Evolutionary conservation across 2,329 filamentous ascomycete genomes (phyloP).

Genomic region (Macroventuria anomochaeta): DNA sequence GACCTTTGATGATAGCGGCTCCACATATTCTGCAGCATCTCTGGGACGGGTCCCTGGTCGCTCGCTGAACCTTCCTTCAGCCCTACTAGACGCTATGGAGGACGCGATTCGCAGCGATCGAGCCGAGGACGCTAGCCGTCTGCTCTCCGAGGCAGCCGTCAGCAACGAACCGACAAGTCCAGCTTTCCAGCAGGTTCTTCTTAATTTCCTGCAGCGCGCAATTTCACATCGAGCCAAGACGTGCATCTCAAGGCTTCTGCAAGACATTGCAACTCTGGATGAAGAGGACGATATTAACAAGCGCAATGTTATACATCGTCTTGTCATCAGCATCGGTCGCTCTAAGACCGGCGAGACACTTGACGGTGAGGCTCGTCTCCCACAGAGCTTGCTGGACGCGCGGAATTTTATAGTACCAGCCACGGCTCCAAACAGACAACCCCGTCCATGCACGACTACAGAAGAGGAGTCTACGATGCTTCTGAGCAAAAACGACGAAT

Average conservation of each 20-base stretch:
- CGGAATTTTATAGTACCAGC: conserved; percentile 82
- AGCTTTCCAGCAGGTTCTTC: conserved; percentile 70
- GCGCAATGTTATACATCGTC: conserved; percentile 88
- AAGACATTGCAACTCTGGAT: conserved; percentile 73
- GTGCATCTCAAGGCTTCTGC: conserved; percentile 75
- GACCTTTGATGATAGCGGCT: conserved; percentile 75
- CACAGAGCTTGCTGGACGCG: conserved; percentile 60
- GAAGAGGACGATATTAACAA: conserved; percentile 93
- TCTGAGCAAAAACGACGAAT: conserved; percentile 72
- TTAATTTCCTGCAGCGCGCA: conserved; percentile 79
- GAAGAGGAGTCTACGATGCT: conserved; percentile 69
- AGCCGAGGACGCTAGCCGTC: conserved; percentile 59
- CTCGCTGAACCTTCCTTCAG: conserved; percentile 72
- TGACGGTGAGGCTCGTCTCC: conserved; percentile 58
- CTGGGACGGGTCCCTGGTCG: conserved; percentile 78
- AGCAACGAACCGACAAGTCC: conserved; percentile 56
- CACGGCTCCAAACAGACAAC: conserved; percentile 68
- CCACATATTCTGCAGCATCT: conserved; percentile 71
- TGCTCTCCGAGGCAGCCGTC: conserved; percentile 65
- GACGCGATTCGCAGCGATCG: conserved; percentile 74
- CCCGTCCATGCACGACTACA: conserved; percentile 67
- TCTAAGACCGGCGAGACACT: conserved; percentile 63
- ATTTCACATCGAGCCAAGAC: conserved; percentile 72
- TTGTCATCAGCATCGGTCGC: conserved; percentile 90
- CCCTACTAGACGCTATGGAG: conserved; percentile 74